These are phyloP conservation scores for Ophiosphaerella korrae DNA, from an alignment of 2,329 filamentous ascomycete genomes.

Conservation along the genomic window DNA sequence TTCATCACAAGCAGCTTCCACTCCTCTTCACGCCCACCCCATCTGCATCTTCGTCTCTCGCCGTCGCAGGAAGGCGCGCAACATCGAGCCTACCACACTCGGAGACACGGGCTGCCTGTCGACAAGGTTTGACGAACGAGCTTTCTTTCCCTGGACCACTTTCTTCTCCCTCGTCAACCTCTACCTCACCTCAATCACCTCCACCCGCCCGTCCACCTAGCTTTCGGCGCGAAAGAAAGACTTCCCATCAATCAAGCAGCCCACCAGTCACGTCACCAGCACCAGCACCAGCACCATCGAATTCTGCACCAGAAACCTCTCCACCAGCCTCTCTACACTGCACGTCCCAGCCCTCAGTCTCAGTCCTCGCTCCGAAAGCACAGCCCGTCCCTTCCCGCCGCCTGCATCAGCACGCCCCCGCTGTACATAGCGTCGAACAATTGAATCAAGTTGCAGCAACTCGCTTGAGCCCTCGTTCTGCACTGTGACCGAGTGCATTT, in stretches of 20 bases:
- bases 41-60: conserved; percentile 19
- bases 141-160: conserved; percentile 46
- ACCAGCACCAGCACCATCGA: conserved; percentile 29
- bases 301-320: conserved; percentile 31
- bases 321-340: conserved; percentile 29
- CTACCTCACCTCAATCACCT: conserved; percentile 26
- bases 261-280: conserved; percentile 28
- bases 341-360: conserved; percentile 34
- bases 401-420: conserved; percentile 82
- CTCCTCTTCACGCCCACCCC: conserved; percentile 8
- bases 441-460: conserved; percentile 39
- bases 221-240: too few species aligned
- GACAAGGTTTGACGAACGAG: conserved; percentile 48
- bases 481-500: conserved; percentile 38
- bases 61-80: conserved; percentile 23
- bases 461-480: conserved; percentile 31
- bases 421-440: conserved; percentile 63
- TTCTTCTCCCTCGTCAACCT: conserved; percentile 38
- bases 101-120: conserved; percentile 34
- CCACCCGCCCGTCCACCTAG: too few species aligned
- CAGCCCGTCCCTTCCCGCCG: conserved; percentile 31
- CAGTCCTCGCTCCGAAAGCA: conserved; percentile 38
- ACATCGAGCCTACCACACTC: conserved; percentile 21
- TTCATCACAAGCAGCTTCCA: background rate
- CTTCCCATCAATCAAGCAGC: conserved; percentile 35